phyloP scores from a whole-genome alignment of 1,139 yeast genomes.

The Candida sanyaensis region DNA sequence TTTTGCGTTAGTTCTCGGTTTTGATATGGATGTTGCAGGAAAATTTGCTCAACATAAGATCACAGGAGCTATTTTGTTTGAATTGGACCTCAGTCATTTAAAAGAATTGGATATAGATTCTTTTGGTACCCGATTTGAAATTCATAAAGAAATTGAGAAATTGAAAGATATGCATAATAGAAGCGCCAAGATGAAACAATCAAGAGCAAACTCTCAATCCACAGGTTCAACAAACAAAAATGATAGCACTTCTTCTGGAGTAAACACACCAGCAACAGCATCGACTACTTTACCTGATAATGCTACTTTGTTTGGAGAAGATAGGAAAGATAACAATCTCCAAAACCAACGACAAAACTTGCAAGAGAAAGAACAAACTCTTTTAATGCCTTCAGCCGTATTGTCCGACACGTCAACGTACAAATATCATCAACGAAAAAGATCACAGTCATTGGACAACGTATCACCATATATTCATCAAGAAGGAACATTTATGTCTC shows the following conservation, averaged over 20 bases:
- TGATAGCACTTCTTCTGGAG: slow-evolving; percentile 9
- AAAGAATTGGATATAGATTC: slow-evolving; percentile 91
- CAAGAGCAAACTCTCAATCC: slow-evolving; percentile 11
- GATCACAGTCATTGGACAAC: slow-evolving; percentile 51
- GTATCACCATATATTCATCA: slow-evolving; percentile 16
- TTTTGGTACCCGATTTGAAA: slow-evolving; percentile 93
- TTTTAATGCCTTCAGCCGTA: slow-evolving; percentile 18
- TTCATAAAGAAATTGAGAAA: slow-evolving; percentile 83
- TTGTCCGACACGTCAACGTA: slow-evolving; percentile 2
- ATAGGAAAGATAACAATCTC: background rate
- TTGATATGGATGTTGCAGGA: slow-evolving; percentile 70
- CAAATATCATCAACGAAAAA: slow-evolving; percentile 18
- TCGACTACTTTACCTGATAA: slow-evolving; percentile 11
- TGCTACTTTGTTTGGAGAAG: slow-evolving; percentile 8
- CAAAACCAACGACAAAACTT: background rate
- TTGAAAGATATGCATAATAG: slow-evolving; percentile 38
- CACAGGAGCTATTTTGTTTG: slow-evolving; percentile 81
- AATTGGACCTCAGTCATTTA: slow-evolving; percentile 79
- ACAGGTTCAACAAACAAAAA: slow-evolving; percentile 11
- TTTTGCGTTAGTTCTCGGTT: slow-evolving; percentile 66
- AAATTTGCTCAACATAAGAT: slow-evolving; percentile 87
- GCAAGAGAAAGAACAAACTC: slow-evolving; percentile 5
- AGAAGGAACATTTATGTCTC: slow-evolving; percentile 43
- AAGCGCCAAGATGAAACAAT: slow-evolving; percentile 13
- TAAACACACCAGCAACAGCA: slow-evolving; percentile 14